Base-by-base conservation (phyloP, 805 yeast species). In the Nakazawaea laoshanensis region DNA sequence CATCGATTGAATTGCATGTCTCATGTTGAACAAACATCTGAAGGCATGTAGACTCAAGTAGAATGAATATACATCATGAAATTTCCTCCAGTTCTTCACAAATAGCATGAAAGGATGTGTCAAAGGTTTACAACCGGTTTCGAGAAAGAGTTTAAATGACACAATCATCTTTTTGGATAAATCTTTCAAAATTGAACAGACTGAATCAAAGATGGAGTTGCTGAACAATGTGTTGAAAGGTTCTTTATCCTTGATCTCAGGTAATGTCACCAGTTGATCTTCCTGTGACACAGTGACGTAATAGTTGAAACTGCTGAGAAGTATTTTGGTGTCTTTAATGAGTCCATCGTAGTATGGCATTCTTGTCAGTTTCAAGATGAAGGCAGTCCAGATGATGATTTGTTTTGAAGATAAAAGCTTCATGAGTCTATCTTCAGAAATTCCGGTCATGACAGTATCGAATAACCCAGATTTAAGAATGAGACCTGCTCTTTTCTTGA, bases 41-140 rank as follows among this genome's bases (percentile, higher is more conserved):
- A 34, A 22, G 11, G 37, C 8, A 25, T 34, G 37, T 18, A 34
- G 24, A n/a, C 15, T 19, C 21, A 34, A 24, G 26, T 24, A 29
- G 11, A 24, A 24, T 7, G 37, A 18, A 16, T 34, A 29, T 3
- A 34, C 3, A 9, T 24, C 15, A 12, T 19, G 8, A 19, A 16
- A 34, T 2, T 10, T 9, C 18, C 19, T 34, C 37, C 37, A 34
- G 3, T 14, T 7, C 18, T 24, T 34, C 12, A 14, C 14, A 20
- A 34, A 34, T 17, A 15, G 7, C 12, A 34, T 9, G 20, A n/a
- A 34, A 8, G 19, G 37, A 22, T 29, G 33, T 7, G 22, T 19
- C 4, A 21, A 20, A 11, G 19, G 23, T n/a, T 29, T 29, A 11
- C 16, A 23, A 16, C 12, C 17, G 9, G 33, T 19, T 22, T 12